These are phyloP conservation scores for Elongisporangium undulatum DNA, from an alignment of 352 stramenopile species.

Conservation along the genomic window DNA sequence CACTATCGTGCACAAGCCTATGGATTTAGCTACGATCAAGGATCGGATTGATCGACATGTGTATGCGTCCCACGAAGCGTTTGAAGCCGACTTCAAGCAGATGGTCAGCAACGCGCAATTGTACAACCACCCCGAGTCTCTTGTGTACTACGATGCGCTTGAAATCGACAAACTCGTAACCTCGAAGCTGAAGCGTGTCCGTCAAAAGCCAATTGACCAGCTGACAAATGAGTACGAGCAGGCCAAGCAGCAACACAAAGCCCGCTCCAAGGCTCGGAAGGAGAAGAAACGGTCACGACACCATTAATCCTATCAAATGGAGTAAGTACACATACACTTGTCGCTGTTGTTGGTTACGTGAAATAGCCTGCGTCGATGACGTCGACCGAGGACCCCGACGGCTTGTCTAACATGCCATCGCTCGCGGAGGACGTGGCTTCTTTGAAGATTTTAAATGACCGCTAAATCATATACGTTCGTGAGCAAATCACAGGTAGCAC, in stretches of 20 bases:
- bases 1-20: constrained; percentile 79
- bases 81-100: constrained; percentile 79
- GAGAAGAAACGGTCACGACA: constrained; percentile 73
- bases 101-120: constrained; percentile 87
- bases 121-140: constrained; percentile 82
- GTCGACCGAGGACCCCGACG: constrained; percentile 52
- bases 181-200: constrained; percentile 66
- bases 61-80: constrained; percentile 57
- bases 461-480: constrained; percentile 14
- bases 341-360: constrained; percentile 32
- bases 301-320: constrained; percentile 9
- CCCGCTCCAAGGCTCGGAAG: constrained; percentile 64
- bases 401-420: constrained; percentile 68
- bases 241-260: constrained; percentile 79
- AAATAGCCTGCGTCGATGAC: constrained; percentile 86
- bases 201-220: constrained; percentile 52
- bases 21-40: constrained; percentile 88
- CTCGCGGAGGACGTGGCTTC: constrained; percentile 61
- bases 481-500: neutral
- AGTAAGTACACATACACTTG: constrained; percentile 1
- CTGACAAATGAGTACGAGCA: constrained; percentile 62
- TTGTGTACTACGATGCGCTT: constrained; percentile 78
- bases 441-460: constrained; percentile 85
- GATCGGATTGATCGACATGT: constrained; percentile 59
- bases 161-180: constrained; percentile 87